These are phyloP conservation scores for Pluteus cervinus DNA, from an alignment of 768 basidiomycete genomes.

Conservation along the genomic window DNA sequence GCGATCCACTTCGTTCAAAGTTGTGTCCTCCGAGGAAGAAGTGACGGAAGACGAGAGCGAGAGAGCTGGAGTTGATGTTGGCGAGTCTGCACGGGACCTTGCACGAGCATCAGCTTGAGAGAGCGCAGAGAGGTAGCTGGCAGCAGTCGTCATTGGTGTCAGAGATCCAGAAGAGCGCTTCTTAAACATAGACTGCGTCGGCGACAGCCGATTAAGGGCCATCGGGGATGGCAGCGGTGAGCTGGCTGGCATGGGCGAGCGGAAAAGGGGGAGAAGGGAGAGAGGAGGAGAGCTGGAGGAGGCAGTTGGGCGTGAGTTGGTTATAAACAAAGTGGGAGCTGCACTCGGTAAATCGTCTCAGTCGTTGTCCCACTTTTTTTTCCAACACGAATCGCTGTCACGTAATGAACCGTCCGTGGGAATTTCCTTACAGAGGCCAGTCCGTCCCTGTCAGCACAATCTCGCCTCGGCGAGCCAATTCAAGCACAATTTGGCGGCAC, in stretches of 20 bases:
- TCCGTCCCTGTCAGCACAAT: no score
- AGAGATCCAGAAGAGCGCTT: slow-evolving; percentile 35
- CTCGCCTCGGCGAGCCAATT: no score
- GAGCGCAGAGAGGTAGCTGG: slow-evolving; percentile 37
- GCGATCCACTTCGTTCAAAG: slow-evolving; percentile 49
- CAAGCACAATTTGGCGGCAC: no score
- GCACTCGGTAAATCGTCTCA: no score
- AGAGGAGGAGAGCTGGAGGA: no score
- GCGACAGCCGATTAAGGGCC: slow-evolving; percentile 48
- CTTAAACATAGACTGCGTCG: slow-evolving; percentile 54
- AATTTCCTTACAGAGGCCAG: no score
- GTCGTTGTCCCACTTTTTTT: no score
- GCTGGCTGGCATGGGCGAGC: slow-evolving; percentile 14
- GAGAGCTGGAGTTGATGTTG: slow-evolving; percentile 63
- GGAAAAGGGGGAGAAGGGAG: no score
- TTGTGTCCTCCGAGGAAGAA: slow-evolving; percentile 60
- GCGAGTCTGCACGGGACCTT: slow-evolving; percentile 36
- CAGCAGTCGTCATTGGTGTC: slow-evolving; percentile 30
- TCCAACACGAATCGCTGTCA: no score
- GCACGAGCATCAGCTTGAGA: slow-evolving; percentile 60
- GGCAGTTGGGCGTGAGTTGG: no score
- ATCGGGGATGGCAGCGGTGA: slow-evolving; percentile 50
- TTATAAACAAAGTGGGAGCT: no score
- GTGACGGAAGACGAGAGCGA: slow-evolving; percentile 73
- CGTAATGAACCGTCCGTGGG: no score